Conservation (phyloP, 139 green algal genomes). For the Tetradesmus obliquus region DNA sequence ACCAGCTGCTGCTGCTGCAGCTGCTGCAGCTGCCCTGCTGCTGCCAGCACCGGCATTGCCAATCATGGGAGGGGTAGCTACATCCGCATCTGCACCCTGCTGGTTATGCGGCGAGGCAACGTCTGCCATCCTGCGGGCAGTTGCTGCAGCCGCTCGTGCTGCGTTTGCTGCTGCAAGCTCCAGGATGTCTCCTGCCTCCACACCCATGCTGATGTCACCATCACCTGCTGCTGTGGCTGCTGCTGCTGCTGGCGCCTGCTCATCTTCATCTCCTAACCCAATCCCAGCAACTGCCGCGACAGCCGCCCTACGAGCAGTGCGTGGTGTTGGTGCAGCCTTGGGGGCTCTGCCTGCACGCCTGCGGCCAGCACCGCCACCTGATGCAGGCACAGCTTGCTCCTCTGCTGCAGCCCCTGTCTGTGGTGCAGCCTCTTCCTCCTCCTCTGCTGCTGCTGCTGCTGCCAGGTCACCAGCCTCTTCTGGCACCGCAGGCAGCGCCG, state of each 20-base stretch:
- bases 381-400: neutral
- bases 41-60: neutral
- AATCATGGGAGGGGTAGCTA: neutral
- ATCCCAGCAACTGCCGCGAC: conserved; percentile 15
- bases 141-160: neutral
- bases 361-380: neutral
- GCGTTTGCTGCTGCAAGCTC: neutral
- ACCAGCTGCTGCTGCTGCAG: neutral
- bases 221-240: neutral
- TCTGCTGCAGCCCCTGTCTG: neutral
- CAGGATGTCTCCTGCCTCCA: neutral
- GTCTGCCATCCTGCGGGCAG: neutral
- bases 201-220: neutral
- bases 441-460: neutral
- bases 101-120: neutral
- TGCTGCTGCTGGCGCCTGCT: neutral
- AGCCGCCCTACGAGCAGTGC: neutral
- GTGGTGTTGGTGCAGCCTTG: neutral
- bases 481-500: neutral
- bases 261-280: neutral
- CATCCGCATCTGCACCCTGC: neutral
- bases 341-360: neutral
- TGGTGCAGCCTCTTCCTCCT: neutral
- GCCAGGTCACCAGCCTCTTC: neutral
- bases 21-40: neutral